Base-by-base conservation (phyloP, 306 rosid species). In the Medicago arabica region DNA sequence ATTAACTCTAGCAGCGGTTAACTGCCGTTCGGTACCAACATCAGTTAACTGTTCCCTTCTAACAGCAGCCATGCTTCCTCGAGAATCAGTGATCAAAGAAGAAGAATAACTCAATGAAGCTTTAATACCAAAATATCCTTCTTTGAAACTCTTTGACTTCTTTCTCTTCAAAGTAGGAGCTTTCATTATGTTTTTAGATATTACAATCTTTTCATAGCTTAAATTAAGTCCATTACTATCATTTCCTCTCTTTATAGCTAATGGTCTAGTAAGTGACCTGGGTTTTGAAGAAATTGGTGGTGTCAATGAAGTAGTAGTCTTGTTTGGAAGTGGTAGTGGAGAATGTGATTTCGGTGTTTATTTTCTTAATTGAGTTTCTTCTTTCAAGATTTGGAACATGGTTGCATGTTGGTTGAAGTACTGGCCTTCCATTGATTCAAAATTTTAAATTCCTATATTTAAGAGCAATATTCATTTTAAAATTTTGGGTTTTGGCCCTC, bases 21-120 rank as follows among this genome's bases (percentile, higher is more conserved):
- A 21, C 23, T 21, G 23, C 2, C 23, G 2, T 21, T 21, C 23
- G 23, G 2, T 21, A 21, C 2, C 23, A 21, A 21, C 23, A 21
- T 1, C 2, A 21, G 23, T 21, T 21, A 21, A 21, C 2, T 94
- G 98, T 43, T 94, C 95, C 76, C 98, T 88, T 75, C 98, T 94
- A 72, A 76, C 97, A 21, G 94, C 97, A 51, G 98, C 98, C 34
- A 94, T 91, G 80, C 93, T 94, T n/a, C 98, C 98, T 3, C 97
- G 98, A 19, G 98, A 82, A 31, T 91, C 97, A 25, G 91, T 92
- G 77, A 95, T 92, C 83, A 92, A 59, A 55, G 97, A 92, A 19
- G 98, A 90, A 12, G 87, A 85, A 69, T 87, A 91, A 64, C 90
- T 88, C 82, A 91, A 72, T 0, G 97, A 81, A 5, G 91, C 86